Percentiles rank a stretch among this genome's conserved stretches.
Evolutionary conservation across 106 monocot species (phyloP).

Genomic region (Agapanthus africanus): DNA sequence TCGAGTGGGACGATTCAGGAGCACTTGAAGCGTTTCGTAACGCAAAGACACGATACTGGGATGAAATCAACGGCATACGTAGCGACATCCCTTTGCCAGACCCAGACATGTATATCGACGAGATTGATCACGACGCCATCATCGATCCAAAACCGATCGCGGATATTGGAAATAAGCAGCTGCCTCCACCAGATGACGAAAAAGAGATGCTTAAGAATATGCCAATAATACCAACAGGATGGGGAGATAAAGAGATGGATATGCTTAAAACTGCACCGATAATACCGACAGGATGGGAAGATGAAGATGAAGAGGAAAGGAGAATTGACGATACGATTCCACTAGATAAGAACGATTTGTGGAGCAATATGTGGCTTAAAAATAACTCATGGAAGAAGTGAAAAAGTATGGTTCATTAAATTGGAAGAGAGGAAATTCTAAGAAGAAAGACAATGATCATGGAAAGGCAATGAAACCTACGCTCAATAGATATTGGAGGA

Average conservation of each 20-base stretch:
- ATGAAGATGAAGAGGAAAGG: constrained; percentile 15
- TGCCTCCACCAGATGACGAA: neutral
- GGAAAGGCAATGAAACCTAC: no score
- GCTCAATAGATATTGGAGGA: no score
- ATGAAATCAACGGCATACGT: constrained; percentile 19
- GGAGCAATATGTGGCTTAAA: no score
- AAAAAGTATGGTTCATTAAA: no score
- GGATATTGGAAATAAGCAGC: constrained; percentile 27
- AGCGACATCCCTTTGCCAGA: constrained; percentile 31
- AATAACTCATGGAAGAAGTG: no score
- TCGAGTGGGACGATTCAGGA: constrained; percentile 41
- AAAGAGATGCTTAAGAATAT: neutral
- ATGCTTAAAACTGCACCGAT: no score
- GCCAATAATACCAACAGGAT: constrained; percentile 10
- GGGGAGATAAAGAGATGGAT: no score
- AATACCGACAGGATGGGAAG: no score
- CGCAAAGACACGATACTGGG: constrained; percentile 40
- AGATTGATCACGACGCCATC: constrained; percentile 17
- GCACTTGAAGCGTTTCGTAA: constrained; percentile 34
- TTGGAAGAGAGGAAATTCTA: no score
- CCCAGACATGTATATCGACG: constrained; percentile 25
- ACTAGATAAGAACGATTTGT: no score
- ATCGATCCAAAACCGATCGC: constrained; percentile 26
- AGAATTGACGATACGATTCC: neutral
- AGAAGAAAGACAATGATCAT: no score